Base-by-base conservation (phyloP, 768 basidiomycete genomes). In the Scleroderma citrinum region DNA sequence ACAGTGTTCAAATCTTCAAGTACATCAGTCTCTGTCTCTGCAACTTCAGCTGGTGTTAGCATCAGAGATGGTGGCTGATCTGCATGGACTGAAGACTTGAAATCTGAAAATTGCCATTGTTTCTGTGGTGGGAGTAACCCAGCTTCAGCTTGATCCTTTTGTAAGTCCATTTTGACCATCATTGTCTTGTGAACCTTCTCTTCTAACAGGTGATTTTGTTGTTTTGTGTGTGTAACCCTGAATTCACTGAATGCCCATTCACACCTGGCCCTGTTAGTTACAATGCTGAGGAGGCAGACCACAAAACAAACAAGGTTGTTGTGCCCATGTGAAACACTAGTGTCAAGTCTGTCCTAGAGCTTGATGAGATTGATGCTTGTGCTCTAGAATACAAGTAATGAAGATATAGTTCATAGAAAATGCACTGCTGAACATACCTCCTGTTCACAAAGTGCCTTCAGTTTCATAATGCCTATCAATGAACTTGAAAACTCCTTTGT, bases 81-180 rank as follows among this genome's bases (percentile, higher is more conserved):
- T n/a, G n/a, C 34, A 14, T 14, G 34, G 5, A 12, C n/a, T 13
- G 34, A 35, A 35, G 34, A 35, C 5, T 35, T 12, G 13, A 35
- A 17, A 5, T 35, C 13, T 3, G 34, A 35, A 35, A 35, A 35
- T 6, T 35, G 34, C 5, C 34, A 6, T 35, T 13, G 5, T 17
- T 17, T 17, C 12, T 12, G n/a, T 17, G n/a, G 5, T 35, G 3
- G 34, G n/a, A 35, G 12, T 17, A 35, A 12, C 3, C n/a, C 34
- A 56, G 63, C 17, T 57, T 13, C 12, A 5, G n/a, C 5, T 35
- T 35, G 34, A 5, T 35, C 34, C 13, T 13, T 4, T 13, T 12
- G n/a, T 12, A 35, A 17, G n/a, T 35, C 54, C 5, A 64, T 63
- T 8, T 64, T 66, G 47, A 50, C 46, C 21, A 44, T 41, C 23